Evolutionary conservation across 176 grass and related monocot species (phyloP), one percentile per base, ranked within the genome.

Genomic region (Musa troglodytarum): DNA sequence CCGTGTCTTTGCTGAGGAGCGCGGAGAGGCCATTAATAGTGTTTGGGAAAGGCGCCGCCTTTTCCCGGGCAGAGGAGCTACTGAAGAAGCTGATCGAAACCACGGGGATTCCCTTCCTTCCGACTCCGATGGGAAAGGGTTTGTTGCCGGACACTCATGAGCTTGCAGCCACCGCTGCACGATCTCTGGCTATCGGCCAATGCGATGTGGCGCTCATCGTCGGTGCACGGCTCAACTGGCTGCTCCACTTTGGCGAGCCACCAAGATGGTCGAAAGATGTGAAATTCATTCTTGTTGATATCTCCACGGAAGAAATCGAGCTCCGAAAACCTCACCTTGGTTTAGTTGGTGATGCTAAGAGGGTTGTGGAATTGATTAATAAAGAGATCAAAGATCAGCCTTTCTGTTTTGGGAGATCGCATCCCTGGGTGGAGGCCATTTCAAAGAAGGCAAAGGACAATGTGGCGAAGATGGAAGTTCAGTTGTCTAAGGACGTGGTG

Each of bases 71-170:
- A 11, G 95, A 98, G 82, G 88, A 77, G 53, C 57, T 82, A 6
- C 76, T 98, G 43, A 83, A 75, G 68, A 93, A 87, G 80, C 86
- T 98, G 28, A 84, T 98, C 21, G 94, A 98, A 59, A 87, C 83
- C 11, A 89, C 88, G 20, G 86, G 94, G 63, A 91, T 93, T 72
- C 90, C 90, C 14, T 93, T 98, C 72, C 90, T 98, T 52, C 88
- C 94, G 6, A 98, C 94, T 10, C 90, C 94, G 23, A 98, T 98
- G 94, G 94, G 94, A 14, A 98, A 98, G 53, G 94, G 94, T 29
- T 74, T 98, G 64, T 71, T 98, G 68, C 86, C 90, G 7, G 94
- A 98, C 69, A 23, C 78, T 1, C 94, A 98, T 57, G 88, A 83
- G 11, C 90, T 98, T 6, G 92, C 94, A 1, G 88, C 94, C 56